These are phyloP conservation scores for Fusarium udum DNA, from an alignment of 2,329 filamentous ascomycete species.

Conservation along the genomic window DNA sequence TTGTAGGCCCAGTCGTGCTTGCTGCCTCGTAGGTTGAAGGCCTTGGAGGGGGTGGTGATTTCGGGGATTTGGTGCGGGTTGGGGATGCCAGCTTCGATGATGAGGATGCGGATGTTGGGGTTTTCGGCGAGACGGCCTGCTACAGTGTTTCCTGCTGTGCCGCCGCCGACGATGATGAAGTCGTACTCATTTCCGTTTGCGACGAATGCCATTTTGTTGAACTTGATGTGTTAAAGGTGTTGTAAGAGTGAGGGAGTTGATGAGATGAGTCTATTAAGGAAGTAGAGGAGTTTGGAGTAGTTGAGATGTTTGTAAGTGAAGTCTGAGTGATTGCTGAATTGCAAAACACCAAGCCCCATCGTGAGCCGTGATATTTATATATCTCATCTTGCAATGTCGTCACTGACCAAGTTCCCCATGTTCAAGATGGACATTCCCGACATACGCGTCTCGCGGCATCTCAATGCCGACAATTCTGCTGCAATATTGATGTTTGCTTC, in stretches of 20 bases:
- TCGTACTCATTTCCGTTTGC: constrained; percentile 4
- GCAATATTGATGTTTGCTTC: not conserved
- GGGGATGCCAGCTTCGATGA: constrained; percentile 59
- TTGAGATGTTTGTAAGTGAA: not conserved
- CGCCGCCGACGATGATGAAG: constrained; percentile 31
- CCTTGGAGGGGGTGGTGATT: constrained; percentile 62
- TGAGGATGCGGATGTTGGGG: constrained; percentile 52
- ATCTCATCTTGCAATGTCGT: not conserved
- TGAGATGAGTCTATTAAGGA: not conserved
- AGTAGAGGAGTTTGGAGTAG: not conserved
- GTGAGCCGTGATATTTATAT: not conserved
- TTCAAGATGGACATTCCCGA: not conserved
- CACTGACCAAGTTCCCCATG: not conserved
- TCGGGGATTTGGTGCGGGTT: constrained; percentile 60
- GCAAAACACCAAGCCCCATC: not conserved
- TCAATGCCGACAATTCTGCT: not conserved
- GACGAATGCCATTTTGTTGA: not conserved
- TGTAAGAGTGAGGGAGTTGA: not conserved
- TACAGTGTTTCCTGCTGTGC: constrained; percentile 50
- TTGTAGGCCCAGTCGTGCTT: constrained; percentile 70
- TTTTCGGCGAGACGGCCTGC: constrained; percentile 51
- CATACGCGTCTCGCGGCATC: not conserved
- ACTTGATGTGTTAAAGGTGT: not conserved
- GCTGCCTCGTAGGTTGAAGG: constrained; percentile 63
- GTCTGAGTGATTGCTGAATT: not conserved